phyloP scores from a whole-genome alignment of 2,329 filamentous ascomycete genomes.

The Pseudodiploospora longispora region DNA sequence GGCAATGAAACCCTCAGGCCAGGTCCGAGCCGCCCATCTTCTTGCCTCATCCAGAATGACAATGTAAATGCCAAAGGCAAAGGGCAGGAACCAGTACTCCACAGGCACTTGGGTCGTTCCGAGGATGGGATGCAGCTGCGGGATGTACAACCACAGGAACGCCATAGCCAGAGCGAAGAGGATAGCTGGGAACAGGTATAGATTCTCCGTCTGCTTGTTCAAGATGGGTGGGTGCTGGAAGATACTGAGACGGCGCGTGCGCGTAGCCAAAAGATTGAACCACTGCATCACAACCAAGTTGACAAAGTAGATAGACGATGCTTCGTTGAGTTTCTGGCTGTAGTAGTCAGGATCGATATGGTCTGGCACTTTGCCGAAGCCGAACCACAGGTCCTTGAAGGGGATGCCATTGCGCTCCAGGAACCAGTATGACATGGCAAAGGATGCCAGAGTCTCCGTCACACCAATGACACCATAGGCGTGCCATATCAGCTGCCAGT shows the following conservation, averaged over 20 bases:
- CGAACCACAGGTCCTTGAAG: conserved; percentile 60
- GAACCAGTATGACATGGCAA: conserved; percentile 62
- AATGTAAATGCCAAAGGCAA: conserved; percentile 53
- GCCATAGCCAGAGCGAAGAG: conserved; percentile 60
- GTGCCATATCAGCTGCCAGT: conserved; percentile 64
- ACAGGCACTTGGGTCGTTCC: conserved; percentile 56
- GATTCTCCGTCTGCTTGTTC: conserved; percentile 57
- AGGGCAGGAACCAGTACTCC: conserved; percentile 70
- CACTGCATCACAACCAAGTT: conserved; percentile 77
- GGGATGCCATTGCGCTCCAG: conserved; percentile 53
- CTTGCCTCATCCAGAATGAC: conserved; percentile 58
- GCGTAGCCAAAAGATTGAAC: conserved; percentile 65
- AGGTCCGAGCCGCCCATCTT: conserved; percentile 54
- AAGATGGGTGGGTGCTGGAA: conserved; percentile 65
- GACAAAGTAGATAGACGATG: conserved; percentile 70
- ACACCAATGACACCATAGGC: conserved; percentile 65
- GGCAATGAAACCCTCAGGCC: conserved; percentile 48
- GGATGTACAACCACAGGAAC: conserved; percentile 63
- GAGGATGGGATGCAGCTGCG: conserved; percentile 52
- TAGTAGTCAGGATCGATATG: conserved; percentile 47
- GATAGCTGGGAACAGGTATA: conserved; percentile 63
- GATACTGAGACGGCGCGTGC: conserved; percentile 57
- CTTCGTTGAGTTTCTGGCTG: conserved; percentile 48
- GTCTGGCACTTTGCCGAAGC: conserved; percentile 48
- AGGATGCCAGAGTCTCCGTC: conserved; percentile 50